Evolutionary conservation across 768 basidiomycete genomes (phyloP), one percentile per base, ranked within the genome.

Genomic region (Naematelia encephala): DNA sequence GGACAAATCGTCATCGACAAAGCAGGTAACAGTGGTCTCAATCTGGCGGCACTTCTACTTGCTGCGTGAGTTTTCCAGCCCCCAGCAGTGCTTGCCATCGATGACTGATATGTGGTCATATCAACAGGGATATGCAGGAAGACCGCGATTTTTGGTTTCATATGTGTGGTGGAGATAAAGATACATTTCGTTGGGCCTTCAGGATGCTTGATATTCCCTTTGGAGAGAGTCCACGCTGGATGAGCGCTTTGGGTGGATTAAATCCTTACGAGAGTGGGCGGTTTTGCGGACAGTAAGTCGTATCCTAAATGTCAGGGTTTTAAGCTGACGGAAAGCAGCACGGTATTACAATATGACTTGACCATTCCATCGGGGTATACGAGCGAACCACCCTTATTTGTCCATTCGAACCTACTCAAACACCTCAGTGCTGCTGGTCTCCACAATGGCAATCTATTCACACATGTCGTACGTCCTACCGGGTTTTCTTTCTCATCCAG

Each of bases 1-100:
- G 78, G 78, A 34, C 78, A 79, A 62, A 76, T 81, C 22, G 63
- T 81, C 27, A 75, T 80, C 51, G 72, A 78, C 66, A 81, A 81
- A 66, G 65, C 71, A 1, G 80, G 79, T 1, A 77, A 79, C 48
- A 43, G 66, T 19, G 80, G 80, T 0, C 51, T 80, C 25, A 80
- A 80, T 61, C 59, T 78, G 12, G 80, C 78, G 1, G 80, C 80
- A 4, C 67, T 81, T 5, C 65, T 72, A 23, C 58, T 78, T 4
- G 79, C 79, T 1, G 61, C 60, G 1, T 19, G 54, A 55, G 39
- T 12, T 8, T 25, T 47, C 34, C 34, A 39, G 34, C 16, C 16
- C 34, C 34, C 8, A 39, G 34, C 34, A 8, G 34, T 16, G 16
- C 34, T n/a, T 16, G 34, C 34, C 34, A 39, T 8, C 34, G 16